Base-by-base conservation (phyloP, 192 early-diverging fungal species). In the Dissophora ornata region DNA sequence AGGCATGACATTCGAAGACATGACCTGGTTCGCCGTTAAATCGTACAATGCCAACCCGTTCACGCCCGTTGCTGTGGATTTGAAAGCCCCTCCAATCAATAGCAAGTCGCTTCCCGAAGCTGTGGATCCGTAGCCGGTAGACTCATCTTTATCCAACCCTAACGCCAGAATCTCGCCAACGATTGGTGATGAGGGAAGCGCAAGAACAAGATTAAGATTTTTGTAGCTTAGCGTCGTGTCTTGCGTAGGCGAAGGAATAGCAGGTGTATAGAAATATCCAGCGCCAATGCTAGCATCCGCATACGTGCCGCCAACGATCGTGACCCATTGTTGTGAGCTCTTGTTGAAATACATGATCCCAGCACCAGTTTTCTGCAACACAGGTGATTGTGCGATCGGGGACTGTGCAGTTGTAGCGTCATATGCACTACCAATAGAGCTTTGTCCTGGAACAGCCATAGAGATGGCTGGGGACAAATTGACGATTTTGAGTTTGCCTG, bases 331-430 rank as follows among this genome's bases (percentile, higher is more conserved):
- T 18, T 67, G 57, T 3, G 40, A 19, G 12, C 24, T 33, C 3
- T 24, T 44, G 45, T 67, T 59, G 18, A 47, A 61, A 12, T 75
- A 75, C n/a, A 75, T 65, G 19, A 75, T 38, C 1, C 71, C 71
- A 16, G 71, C 71, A 28, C 58, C 59, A 7, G 57, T 33, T 5
- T 60, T 61, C 0, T 30, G 10, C n/a, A 75, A 26, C 4, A 28
- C 24, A 1, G 48, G 42, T 6, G 18, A 4, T 12, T 48, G n/a
- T 9, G 47, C 56, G 22, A 38, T 50, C 7, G 36, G 36, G 7
- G 36, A 4, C 21, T 46, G 9, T 12, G 16, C 1, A 33, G n/a
- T 1, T 10, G 4, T 19, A 7, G 44, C 8, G 63, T 9, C n/a
- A n/a, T n/a, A n/a, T n/a, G n/a, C n/a, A n/a, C n/a, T n/a, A n/a